Evolutionary conservation across 495 filamentous ascomycete genomes (phyloP).

Genomic region (Penicillium canariense): DNA sequence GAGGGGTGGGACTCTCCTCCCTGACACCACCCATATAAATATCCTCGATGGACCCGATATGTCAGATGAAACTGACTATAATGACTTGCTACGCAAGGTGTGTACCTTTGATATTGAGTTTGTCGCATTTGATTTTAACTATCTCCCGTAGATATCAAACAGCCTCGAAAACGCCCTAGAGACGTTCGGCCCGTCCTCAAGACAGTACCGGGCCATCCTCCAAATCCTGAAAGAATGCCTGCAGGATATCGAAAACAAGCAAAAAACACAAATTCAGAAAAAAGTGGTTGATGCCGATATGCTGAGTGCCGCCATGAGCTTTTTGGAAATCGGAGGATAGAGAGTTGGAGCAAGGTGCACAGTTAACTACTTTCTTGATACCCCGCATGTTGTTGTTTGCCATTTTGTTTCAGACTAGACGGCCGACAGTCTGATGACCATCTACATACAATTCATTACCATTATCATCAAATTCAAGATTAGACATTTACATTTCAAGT

Average conservation of each 20-base stretch:
- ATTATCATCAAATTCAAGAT: not conserved
- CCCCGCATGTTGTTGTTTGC: slow-evolving; percentile 3
- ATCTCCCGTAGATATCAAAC: slow-evolving; percentile 32
- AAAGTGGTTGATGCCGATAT: slow-evolving; percentile 32
- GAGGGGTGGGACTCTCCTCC: not conserved
- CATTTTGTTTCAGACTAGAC: not conserved
- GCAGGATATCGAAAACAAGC: slow-evolving; percentile 28
- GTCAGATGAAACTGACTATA: slow-evolving; percentile 22
- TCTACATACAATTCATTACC: not conserved
- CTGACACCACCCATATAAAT: not conserved
- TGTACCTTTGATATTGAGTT: not conserved
- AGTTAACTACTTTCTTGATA: slow-evolving; percentile 4
- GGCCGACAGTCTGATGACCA: not conserved
- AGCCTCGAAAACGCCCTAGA: slow-evolving; percentile 42
- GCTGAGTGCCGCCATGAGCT: slow-evolving; percentile 41
- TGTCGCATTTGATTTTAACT: not conserved
- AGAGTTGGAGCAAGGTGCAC: not conserved
- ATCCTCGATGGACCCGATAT: not conserved
- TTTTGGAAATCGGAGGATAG: slow-evolving; percentile 35
- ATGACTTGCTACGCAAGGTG: slow-evolving; percentile 34
- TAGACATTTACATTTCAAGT: slow-evolving; percentile 7
- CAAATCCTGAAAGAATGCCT: slow-evolving; percentile 39
- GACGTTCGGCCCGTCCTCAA: slow-evolving; percentile 41
- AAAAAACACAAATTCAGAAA: not conserved
- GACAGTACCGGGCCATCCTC: slow-evolving; percentile 38